These are phyloP conservation scores for Trichoderma virens DNA, from an alignment of 495 filamentous ascomycete genomes.

Conservation along the genomic window DNA sequence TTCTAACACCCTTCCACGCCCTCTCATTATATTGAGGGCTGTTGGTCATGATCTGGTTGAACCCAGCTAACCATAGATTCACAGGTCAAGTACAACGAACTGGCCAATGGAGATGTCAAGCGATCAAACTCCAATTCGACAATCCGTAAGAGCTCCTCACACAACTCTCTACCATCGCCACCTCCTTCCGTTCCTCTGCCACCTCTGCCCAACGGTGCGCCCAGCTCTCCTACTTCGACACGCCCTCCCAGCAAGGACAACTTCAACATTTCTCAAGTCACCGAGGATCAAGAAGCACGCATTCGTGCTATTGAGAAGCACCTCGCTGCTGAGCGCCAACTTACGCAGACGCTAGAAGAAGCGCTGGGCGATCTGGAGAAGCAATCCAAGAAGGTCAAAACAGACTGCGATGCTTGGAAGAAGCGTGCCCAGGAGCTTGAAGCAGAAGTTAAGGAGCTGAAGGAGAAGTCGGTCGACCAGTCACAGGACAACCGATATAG, in stretches of 20 bases:
- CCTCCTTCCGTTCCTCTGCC: constrained; percentile 89
- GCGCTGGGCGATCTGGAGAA: constrained; percentile 87
- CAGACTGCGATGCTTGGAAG: constrained; percentile 83
- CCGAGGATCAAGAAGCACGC: constrained; percentile 90
- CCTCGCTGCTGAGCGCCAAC: constrained; percentile 89
- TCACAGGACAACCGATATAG: constrained; percentile 61
- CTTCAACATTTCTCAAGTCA: constrained; percentile 60
- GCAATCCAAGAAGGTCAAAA: constrained; percentile 76
- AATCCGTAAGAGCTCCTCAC: constrained; percentile 78
- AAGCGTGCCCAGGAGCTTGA: constrained; percentile 73
- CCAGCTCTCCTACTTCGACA: constrained; percentile 36
- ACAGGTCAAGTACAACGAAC: constrained; percentile 54
- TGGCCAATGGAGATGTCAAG: constrained; percentile 38
- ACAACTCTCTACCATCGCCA: constrained; percentile 80
- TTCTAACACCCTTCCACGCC: constrained; percentile 9
- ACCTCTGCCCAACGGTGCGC: constrained; percentile 59
- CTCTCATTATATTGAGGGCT: not conserved
- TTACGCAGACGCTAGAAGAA: constrained; percentile 90
- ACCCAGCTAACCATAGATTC: constrained; percentile 23
- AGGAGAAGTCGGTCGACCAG: constrained; percentile 29
- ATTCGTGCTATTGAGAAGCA: constrained; percentile 97
- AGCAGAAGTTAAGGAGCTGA: constrained; percentile 63
- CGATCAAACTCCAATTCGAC: constrained; percentile 68
- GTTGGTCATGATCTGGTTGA: not conserved
- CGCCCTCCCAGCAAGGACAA: constrained; percentile 74